phyloP scores from a whole-genome alignment of 371 early-diverging fungal genomes.

The Rhizopus delemar region DNA sequence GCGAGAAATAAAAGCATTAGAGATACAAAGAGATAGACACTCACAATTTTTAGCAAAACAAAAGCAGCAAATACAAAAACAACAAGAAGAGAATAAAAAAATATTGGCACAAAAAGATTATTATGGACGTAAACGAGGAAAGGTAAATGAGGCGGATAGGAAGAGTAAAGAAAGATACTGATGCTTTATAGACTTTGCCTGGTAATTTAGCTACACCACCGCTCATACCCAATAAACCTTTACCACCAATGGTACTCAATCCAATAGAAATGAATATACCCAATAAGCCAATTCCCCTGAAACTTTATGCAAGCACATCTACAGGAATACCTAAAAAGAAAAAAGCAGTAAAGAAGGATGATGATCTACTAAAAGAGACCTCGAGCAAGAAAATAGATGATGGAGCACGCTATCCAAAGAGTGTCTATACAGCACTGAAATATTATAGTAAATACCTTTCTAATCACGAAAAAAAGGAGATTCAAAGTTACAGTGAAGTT shows the following conservation, averaged over 20 bases:
- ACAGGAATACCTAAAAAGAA: not conserved
- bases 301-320: slow-evolving; percentile 7
- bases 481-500: slow-evolving; percentile 70
- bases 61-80: slow-evolving; percentile 2
- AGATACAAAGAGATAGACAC: slow-evolving; percentile 18
- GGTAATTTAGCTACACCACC: slow-evolving; percentile 51
- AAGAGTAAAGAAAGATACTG: not conserved
- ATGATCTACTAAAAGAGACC: slow-evolving; percentile 10
- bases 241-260: slow-evolving; percentile 53
- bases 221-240: slow-evolving; percentile 36
- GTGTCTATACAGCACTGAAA: slow-evolving; percentile 28
- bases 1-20: slow-evolving; percentile 23
- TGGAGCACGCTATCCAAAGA: slow-evolving; percentile 34
- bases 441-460: slow-evolving; percentile 56
- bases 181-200: slow-evolving; percentile 41
- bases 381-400: not conserved
- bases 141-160: slow-evolving; percentile 24
- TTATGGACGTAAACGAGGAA: slow-evolving; percentile 41
- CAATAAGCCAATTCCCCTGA: not conserved
- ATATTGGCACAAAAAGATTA: not conserved
- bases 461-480: slow-evolving; percentile 80
- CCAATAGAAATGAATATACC: slow-evolving; percentile 40
- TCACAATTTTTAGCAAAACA: slow-evolving; percentile 11
- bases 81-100: slow-evolving; percentile 5
- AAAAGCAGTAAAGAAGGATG: too few relatives aligned